Evolutionary conservation across 2,329 filamentous ascomycete genomes (phyloP).

Genomic region (Fusarium globosum): DNA sequence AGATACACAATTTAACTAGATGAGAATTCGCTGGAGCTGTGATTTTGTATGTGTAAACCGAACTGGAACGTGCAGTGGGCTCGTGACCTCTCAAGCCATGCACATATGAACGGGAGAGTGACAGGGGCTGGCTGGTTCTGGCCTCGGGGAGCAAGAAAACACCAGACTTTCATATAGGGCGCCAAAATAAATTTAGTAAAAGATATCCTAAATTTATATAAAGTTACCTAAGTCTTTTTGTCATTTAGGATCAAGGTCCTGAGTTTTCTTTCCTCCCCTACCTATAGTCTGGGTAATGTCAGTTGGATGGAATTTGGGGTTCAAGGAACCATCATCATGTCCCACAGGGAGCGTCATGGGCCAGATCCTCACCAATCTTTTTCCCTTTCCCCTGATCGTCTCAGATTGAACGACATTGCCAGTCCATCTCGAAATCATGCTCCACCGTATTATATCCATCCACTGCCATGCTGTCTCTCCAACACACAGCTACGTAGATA

Average conservation of each 20-base stretch:
- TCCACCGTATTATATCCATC: slow-evolving; percentile 22
- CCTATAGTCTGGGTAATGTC: not conserved
- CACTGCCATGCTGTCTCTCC: slow-evolving; percentile 13
- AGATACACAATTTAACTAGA: not conserved
- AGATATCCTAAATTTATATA: no score
- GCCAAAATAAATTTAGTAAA: no score
- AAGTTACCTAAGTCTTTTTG: no score
- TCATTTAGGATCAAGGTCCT: no score
- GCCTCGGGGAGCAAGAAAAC: not conserved
- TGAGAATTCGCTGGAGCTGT: not conserved
- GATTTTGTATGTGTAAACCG: not conserved
- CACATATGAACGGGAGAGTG: slow-evolving; percentile 22
- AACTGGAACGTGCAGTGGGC: slow-evolving; percentile 3
- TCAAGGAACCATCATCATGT: slow-evolving; percentile 13
- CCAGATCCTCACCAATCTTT: slow-evolving; percentile 29
- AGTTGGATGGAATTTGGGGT: slow-evolving; percentile 25
- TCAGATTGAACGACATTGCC: not conserved
- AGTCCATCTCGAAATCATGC: slow-evolving; percentile 18
- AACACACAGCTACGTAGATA: not conserved
- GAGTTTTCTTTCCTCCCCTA: no score
- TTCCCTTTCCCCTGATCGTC: slow-evolving; percentile 14
- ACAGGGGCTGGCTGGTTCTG: slow-evolving; percentile 20
- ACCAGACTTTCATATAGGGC: no score
- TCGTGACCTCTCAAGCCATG: slow-evolving; percentile 36
- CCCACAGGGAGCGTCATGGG: slow-evolving; percentile 28